Evolutionary conservation across 257 asterid genomes (phyloP), one percentile per base, ranked within the genome.

Genomic region (Apocynum venetum): DNA sequence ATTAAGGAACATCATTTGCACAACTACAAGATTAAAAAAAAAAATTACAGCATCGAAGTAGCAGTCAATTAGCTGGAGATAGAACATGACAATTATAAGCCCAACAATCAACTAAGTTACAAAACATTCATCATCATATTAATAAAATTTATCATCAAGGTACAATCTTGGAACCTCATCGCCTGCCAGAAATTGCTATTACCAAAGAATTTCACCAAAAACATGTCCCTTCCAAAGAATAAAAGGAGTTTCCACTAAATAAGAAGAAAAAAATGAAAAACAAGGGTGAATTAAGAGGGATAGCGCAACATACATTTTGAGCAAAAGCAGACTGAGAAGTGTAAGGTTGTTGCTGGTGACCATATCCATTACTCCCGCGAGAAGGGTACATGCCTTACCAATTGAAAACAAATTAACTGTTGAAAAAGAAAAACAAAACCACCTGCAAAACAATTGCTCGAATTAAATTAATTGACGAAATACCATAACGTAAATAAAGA

Each of bases 341-440:
- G 73, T 75, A 85, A 31, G 84, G 61, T 40, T 81, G 82, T 71
- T 82, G 85, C 20, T 80, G 83, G 59, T 82, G 85, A 19, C 84
- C 84, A 74, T 80, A 85, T 11, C 74, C 79, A 78, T 80, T 78
- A 52, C 81, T 69, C 71, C 86, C 88, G 14, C 88, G 81, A 57
- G 85, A 79, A 59, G 85, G 71, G 47, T 78, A 78, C 81, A 78
- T 78, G 6, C 73, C 43, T 43, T 68, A 8, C 73, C 15, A 43
- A 43, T 67, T 67, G 17, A 43, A 41, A n/a, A 2, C 17, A 68
- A 66, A 15, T 63, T 63, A 25, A 25, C 19, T 11, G 11, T 56
- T 56, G 35, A 56, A 66, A 17, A 47, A 14, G 25, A 41, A 44
- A 19, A 40, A 67, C 64, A 67, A 43, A 2, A 7, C 53, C 73